Base-by-base conservation (phyloP, 768 basidiomycete genomes). In the Leccinum arenicola region DNA sequence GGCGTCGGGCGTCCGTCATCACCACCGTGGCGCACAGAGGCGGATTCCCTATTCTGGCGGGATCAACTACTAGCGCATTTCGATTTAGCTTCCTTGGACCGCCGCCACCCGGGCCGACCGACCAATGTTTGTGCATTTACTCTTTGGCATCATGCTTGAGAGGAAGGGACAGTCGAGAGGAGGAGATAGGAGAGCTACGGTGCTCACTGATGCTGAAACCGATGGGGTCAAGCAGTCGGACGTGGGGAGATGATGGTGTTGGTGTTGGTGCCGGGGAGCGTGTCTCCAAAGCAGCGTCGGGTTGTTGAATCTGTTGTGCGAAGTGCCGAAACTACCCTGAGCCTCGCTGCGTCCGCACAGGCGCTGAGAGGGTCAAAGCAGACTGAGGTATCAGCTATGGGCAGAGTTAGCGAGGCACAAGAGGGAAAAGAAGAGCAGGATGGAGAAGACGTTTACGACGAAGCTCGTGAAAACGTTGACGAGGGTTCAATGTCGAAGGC, bases 121-220 rank as follows among this genome's bases (percentile, higher is more conserved):
- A 33, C 65, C 68, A 2, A 87, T 87, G 61, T 75, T 93, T 14
- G 79, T 97, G 8, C 82, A 94, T 25, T 68, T 98, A 2, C 77
- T 96, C 3, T 99, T 89, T 73, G 97, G 96, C 2, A 69, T 91
- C 60, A 91, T 98, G 87, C 80, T 91, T 47, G 91, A 95, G 68
- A 85, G 82, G 63, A 83, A 82, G 63, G 90, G 92, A 2, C 81
- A 87, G 6, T 74, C 82, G 10, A 82, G 82, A 35, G 87, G 88
- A 19, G 84, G 82, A 8, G 81, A 81, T 6, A 86, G 88, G 58
- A 77, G 91, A 19, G 82, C 86, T 8, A 92, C 94, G 2, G 84
- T 97, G 21, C 75, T 98, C 43, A 77, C 78, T 98, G 57, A 98
- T 98, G 93, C 72, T 98, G 43, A 79, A 80, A 52, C 91, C 92